phyloP scores from a whole-genome alignment of 768 basidiomycete genomes.

The Boletus rex-veris region DNA sequence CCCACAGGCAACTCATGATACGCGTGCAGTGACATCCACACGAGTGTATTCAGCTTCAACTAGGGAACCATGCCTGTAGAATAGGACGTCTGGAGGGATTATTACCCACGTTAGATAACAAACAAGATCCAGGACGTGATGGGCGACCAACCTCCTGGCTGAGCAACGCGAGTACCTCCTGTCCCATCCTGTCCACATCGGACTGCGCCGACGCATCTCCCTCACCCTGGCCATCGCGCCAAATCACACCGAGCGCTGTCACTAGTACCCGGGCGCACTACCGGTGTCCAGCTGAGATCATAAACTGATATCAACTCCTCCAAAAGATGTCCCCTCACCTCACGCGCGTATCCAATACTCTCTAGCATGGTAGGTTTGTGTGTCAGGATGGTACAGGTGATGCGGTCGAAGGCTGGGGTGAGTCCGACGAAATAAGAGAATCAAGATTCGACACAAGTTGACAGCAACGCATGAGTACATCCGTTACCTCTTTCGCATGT shows the following conservation, averaged over 20 bases:
- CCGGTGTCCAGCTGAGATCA: conserved; percentile 42
- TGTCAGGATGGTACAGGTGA: conserved; percentile 42
- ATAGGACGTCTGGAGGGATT: conserved; percentile 25
- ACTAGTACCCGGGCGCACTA: conserved; percentile 56
- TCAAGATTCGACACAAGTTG: conserved; percentile 11
- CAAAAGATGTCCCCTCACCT: conserved; percentile 41
- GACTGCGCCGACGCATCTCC: conserved; percentile 18
- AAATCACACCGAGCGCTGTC: conserved; percentile 47
- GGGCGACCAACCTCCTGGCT: conserved; percentile 37
- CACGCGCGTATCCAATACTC: conserved; percentile 43
- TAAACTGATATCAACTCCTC: conserved; percentile 52
- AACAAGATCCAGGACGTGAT: neutral
- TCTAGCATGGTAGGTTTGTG: conserved; percentile 58
- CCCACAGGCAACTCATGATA: conserved; percentile 49
- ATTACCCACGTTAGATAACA: neutral
- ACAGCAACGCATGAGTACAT: conserved; percentile 20
- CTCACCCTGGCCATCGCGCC: conserved; percentile 24
- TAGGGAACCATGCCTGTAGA: conserved; percentile 38
- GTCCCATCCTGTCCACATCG: conserved; percentile 36
- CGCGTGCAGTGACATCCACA: conserved; percentile 70
- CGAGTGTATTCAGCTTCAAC: conserved; percentile 52
- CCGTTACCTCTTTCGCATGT: conserved; percentile 19
- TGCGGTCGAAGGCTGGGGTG: neutral
- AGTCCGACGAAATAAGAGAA: neutral
- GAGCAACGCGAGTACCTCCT: conserved; percentile 43